phyloP scores from a whole-genome alignment of 2,329 filamentous ascomycete species.

The Balansia obtecta region DNA sequence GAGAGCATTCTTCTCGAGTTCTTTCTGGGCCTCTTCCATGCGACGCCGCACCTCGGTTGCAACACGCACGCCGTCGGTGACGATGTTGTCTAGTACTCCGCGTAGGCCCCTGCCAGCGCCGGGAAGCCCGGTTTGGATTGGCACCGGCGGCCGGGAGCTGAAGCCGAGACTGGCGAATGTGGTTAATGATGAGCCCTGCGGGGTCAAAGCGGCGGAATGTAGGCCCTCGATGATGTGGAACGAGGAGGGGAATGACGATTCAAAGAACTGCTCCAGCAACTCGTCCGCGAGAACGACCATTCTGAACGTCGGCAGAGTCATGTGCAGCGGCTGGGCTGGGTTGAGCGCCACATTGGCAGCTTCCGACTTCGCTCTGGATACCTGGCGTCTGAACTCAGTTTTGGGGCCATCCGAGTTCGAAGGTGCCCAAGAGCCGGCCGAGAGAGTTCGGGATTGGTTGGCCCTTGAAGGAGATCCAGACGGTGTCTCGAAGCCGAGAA shows the following conservation, averaged over 20 bases:
- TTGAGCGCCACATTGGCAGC: constrained; percentile 84
- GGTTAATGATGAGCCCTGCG: constrained; percentile 53
- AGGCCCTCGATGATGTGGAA: constrained; percentile 72
- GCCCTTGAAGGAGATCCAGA: constrained; percentile 27
- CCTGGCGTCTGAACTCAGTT: constrained; percentile 18
- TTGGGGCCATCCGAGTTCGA: constrained; percentile 8
- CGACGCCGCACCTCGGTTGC: constrained; percentile 81
- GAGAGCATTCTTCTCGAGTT: constrained; percentile 74
- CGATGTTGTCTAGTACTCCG: constrained; percentile 92
- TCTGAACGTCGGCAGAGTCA: constrained; percentile 92
- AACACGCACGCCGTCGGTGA: constrained; percentile 93
- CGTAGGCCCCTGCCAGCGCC: constrained; percentile 61
- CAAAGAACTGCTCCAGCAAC: constrained; percentile 91
- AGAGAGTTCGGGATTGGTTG: constrained; percentile 31
- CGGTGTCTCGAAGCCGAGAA: constrained; percentile 46
- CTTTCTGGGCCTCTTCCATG: constrained; percentile 91
- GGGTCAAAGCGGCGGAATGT: constrained; percentile 17
- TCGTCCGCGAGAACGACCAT: constrained; percentile 98
- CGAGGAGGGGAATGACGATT: constrained; percentile 84
- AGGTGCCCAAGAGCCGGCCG: constrained; percentile 16
- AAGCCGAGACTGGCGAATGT: constrained; percentile 69
- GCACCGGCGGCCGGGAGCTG: constrained; percentile 25
- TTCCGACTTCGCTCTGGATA: constrained; percentile 56
- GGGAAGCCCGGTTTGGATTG: constrained; percentile 27
- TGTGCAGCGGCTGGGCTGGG: constrained; percentile 84